Conservation (phyloP, 208 protist species). For the Leishmania martiniquensis region DNA sequence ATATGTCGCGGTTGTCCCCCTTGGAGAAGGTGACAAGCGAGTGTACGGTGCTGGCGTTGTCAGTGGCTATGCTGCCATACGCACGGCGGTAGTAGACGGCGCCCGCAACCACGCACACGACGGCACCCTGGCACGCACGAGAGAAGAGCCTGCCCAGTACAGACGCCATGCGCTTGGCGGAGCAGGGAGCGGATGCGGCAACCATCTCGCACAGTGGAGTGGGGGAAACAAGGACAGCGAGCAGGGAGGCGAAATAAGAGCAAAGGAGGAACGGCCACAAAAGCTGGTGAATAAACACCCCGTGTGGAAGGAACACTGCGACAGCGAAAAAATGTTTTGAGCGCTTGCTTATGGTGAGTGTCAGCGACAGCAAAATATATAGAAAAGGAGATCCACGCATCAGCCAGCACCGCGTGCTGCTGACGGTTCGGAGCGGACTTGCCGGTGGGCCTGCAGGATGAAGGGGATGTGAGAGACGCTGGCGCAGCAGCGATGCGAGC, state of each 20-base stretch:
- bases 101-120: conserved; percentile 41
- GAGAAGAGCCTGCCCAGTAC: conserved; percentile 25
- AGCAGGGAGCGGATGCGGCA: background rate
- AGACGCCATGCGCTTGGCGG: conserved; percentile 1
- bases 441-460: background rate
- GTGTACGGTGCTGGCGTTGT: conserved; percentile 29
- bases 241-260: background rate
- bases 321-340: background rate
- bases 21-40: conserved; percentile 51
- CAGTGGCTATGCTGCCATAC: conserved; percentile 45
- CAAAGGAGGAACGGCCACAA: background rate
- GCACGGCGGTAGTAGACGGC: conserved; percentile 56
- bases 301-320: background rate
- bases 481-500: background rate
- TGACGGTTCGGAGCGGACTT: background rate
- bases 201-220: background rate
- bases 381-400: background rate
- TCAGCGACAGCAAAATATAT: background rate
- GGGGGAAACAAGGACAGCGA: background rate
- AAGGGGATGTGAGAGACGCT: too few species aligned
- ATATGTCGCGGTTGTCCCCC: conserved; percentile 51
- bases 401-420: background rate
- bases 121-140: conserved; percentile 36
- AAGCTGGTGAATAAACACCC: background rate
- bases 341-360: background rate